These are phyloP conservation scores for Fagus crenata DNA, from an alignment of 306 rosid species.

Conservation along the genomic window DNA sequence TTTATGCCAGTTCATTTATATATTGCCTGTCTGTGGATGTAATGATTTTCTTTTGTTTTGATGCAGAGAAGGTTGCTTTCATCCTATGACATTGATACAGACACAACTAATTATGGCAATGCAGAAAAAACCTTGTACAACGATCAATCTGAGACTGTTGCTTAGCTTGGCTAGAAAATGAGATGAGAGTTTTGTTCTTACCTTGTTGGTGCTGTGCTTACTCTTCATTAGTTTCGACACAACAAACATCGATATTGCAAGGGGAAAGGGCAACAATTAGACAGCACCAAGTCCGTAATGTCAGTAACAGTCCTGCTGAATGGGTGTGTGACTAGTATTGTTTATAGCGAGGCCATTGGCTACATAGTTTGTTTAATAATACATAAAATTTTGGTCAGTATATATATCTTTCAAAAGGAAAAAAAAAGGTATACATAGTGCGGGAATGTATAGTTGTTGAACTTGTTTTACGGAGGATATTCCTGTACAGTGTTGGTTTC, in stretches of 20 bases:
- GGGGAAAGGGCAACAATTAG: constrained; percentile 14
- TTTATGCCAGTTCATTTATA: background rate
- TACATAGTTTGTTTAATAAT: background rate
- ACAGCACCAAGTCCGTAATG: constrained; percentile 23
- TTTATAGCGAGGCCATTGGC: constrained; percentile 2
- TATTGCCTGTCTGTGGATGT: background rate
- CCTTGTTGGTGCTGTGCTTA: background rate
- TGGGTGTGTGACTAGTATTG: constrained; percentile 15
- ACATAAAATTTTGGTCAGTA: constrained; percentile 26
- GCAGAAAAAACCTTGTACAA: constrained; percentile 26
- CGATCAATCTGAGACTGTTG: constrained; percentile 38
- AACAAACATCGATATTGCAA: background rate
- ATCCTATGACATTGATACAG: constrained; percentile 51
- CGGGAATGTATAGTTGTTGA: constrained; percentile 32
- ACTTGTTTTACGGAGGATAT: constrained; percentile 25
- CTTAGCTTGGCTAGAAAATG: constrained; percentile 27
- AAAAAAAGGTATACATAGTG: constrained; percentile 14
- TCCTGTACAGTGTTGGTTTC: constrained; percentile 13
- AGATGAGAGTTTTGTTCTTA: background rate
- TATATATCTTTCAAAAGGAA: constrained; percentile 8
- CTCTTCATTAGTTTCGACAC: background rate
- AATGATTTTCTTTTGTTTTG: constrained; percentile 7
- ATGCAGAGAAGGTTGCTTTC: constrained; percentile 75
- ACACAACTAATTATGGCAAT: constrained; percentile 30
- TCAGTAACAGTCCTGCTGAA: background rate